Evolutionary conservation across 176 grass and related monocot species (phyloP), one percentile per base, ranked within the genome.

Genomic region (Bonia amplexicaulis): DNA sequence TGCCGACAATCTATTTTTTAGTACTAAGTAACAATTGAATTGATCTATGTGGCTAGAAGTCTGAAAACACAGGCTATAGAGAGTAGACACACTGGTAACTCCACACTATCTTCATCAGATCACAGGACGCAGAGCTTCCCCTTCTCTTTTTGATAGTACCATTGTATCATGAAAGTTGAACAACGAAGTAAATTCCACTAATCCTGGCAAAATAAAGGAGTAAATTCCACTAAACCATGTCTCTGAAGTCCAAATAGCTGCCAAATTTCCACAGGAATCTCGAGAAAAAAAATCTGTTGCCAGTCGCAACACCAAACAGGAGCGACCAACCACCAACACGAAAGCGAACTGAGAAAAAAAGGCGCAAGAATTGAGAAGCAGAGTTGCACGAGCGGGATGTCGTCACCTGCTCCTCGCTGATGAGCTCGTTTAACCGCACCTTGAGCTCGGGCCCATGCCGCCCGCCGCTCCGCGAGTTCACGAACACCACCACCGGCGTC

Each of bases 351-450:
- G 40, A n/a, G 25, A 0, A 26, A 69, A 31, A 13, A 3, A 8
- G 37, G 26, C 39, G 49, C 19, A 2, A 33, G 54, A 68, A 78
- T n/a, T 7, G 44, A 47, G 10, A 68, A 60, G 26, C 74, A 20
- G 47, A 69, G 66, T 27, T 27, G 46, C 14, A 79, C 6, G 25
- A 75, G 60, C 53, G 6, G 26, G 74, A 75, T 64, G 84, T 59
- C 73, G n/a, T 91, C 49, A 99, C 96, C 91, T 99, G 96, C 69
- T 99, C 96, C 83, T 96, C 84, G 85, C 73, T 96, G 44, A 99
- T 89, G 85, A 99, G 91, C 82, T 96, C 91, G 85, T 94, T 88
- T 0, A 99, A 83, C 23, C 96, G 84, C 73, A 92, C 59, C 91
- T 91, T 94, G 84, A 99, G 90, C 84, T 90, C 88, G 22, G 90